These are phyloP conservation scores for Uromyces viciae-fabae DNA, from an alignment of 1,284 basidiomycete species.

Conservation along the genomic window DNA sequence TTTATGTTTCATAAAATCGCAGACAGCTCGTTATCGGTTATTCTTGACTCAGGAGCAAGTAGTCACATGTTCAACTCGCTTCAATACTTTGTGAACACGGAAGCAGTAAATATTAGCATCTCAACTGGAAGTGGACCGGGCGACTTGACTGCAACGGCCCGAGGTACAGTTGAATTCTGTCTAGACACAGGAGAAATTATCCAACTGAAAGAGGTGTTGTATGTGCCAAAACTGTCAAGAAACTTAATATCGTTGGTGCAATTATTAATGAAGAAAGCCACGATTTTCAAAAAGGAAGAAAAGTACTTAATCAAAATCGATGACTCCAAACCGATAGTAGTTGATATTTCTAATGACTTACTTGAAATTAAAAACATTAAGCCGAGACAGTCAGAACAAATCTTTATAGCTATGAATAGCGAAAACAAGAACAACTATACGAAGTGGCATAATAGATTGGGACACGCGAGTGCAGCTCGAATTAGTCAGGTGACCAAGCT, in stretches of 20 bases:
- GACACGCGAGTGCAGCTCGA: not conserved
- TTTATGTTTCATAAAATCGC: too few relatives aligned
- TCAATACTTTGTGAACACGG: not conserved
- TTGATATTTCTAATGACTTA: not conserved
- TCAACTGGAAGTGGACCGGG: not conserved
- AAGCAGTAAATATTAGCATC: not conserved
- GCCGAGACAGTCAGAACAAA: not conserved
- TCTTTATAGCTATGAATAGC: too few relatives aligned
- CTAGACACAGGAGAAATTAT: not conserved
- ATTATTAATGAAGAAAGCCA: not conserved
- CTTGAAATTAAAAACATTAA: not conserved
- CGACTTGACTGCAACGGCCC: not conserved
- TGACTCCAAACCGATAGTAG: not conserved
- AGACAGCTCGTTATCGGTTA: not conserved
- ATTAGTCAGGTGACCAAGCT: not conserved
- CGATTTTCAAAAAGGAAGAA: not conserved
- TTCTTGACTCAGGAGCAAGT: not conserved
- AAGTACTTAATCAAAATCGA: not conserved
- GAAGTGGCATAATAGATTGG: conserved; percentile 6
- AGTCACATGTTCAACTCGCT: not conserved
- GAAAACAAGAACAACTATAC: not conserved
- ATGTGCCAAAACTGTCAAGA: not conserved
- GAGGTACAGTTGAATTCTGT: not conserved
- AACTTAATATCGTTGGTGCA: not conserved
- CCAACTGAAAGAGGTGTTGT: not conserved